Conservation (phyloP, 164 flowering plant species). For the Stephania japonica region DNA sequence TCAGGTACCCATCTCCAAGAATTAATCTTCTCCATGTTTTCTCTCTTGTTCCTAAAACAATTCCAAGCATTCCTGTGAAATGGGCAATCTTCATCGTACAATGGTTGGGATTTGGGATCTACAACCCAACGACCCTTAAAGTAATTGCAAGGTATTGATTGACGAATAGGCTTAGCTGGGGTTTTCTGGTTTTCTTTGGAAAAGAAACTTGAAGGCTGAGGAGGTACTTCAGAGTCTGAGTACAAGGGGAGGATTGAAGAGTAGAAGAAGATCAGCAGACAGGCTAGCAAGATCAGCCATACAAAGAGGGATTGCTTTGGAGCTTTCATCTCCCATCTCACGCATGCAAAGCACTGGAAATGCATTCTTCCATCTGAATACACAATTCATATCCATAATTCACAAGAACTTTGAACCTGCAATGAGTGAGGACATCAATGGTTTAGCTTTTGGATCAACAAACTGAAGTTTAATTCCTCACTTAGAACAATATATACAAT, state of each 20-base stretch:
- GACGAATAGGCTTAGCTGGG: not conserved
- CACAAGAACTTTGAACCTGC: no score
- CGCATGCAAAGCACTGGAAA: no score
- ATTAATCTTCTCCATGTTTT: constrained; percentile 72
- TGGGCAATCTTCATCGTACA: constrained; percentile 68
- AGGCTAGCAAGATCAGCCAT: constrained; percentile 35
- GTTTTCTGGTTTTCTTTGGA: not conserved
- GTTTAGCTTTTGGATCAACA: no score
- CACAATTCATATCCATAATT: no score
- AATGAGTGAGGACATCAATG: no score
- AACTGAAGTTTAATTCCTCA: no score
- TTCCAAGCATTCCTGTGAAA: constrained; percentile 93
- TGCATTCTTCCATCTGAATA: no score
- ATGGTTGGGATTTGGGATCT: constrained; percentile 39
- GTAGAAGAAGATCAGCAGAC: constrained; percentile 44
- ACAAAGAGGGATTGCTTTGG: constrained; percentile 20
- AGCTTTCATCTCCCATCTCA: not conserved
- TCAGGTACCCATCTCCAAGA: constrained; percentile 84
- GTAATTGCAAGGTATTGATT: constrained; percentile 43
- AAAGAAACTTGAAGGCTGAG: constrained; percentile 12
- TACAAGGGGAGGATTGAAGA: constrained; percentile 34
- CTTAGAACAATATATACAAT: no score
- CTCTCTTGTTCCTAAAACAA: constrained; percentile 68
- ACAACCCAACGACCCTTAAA: constrained; percentile 60
- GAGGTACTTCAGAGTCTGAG: constrained; percentile 18